phyloP scores from a whole-genome alignment of 1,284 basidiomycete species.

The Ceratorhiza oryzae-sativae region DNA sequence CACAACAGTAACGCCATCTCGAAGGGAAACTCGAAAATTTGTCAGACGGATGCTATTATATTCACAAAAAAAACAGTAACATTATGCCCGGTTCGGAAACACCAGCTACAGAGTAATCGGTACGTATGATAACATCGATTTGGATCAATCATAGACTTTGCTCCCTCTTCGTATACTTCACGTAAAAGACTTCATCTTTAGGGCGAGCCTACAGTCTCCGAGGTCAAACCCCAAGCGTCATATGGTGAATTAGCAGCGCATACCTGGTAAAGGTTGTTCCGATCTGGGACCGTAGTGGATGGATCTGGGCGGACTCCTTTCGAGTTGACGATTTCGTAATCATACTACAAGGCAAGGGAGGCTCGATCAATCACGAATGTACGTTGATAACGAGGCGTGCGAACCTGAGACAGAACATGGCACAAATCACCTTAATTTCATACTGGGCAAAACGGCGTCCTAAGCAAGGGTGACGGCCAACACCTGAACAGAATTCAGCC shows the following conservation, averaged over 20 bases:
- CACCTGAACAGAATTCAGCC: background rate
- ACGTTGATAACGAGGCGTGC: background rate
- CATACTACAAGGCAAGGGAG: background rate
- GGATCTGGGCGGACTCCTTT: conserved; percentile 14
- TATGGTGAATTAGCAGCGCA: background rate
- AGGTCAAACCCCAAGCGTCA: background rate
- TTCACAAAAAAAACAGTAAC: too few species aligned
- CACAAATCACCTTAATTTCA: conserved; percentile 24
- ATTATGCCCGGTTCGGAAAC: too few species aligned
- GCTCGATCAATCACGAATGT: background rate
- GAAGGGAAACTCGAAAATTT: too few species aligned
- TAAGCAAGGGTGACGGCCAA: conserved; percentile 25
- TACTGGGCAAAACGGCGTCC: conserved; percentile 29
- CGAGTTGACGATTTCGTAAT: conserved; percentile 19
- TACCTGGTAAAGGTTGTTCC: conserved; percentile 33
- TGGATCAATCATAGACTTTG: background rate
- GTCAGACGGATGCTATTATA: too few species aligned
- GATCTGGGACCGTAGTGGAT: conserved; percentile 24
- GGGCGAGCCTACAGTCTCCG: conserved; percentile 7
- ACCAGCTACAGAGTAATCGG: too few species aligned
- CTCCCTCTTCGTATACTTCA: conserved; percentile 23
- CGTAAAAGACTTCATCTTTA: conserved; percentile 16
- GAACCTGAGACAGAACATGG: conserved; percentile 21
- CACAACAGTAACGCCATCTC: too few species aligned
- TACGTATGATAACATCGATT: too few species aligned